A percentile compares a stretch with the other conserved stretches of the same genome.
Evolutionary conservation across 805 yeast species (phyloP).

Genomic region (Priceomyces melissophilus): DNA sequence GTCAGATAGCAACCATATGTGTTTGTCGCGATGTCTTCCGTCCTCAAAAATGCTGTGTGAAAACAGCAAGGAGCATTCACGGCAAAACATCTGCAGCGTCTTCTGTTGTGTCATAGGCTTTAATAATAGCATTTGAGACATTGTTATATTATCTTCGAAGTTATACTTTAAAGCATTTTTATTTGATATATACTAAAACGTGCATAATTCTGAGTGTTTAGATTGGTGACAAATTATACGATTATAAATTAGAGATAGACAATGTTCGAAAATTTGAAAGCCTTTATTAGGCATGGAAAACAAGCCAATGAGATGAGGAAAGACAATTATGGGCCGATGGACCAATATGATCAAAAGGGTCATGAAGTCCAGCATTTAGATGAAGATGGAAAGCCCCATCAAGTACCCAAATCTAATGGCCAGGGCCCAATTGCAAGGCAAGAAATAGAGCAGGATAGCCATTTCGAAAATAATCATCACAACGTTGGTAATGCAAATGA

Average conservation of each 20-base stretch:
- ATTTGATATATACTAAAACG: no score
- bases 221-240: no score
- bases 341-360: not conserved
- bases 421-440: not conserved
- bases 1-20: no score
- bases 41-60: no score
- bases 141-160: no score
- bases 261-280: constrained; percentile 49
- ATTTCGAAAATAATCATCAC: not conserved
- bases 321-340: not conserved
- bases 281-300: constrained; percentile 62
- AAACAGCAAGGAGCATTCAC: no score
- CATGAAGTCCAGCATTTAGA: not conserved
- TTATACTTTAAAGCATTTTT: no score
- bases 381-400: not conserved
- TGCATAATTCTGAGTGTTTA: no score
- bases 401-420: not conserved
- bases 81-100: no score
- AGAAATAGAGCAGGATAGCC: not conserved
- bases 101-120: no score
- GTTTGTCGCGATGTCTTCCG: no score
- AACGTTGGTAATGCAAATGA: not conserved
- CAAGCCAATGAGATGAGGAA: constrained; percentile 44
- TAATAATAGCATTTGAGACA: no score
- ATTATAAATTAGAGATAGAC: not conserved